Conservation (phyloP, 345 rosid species). For the Corchorus capsularis region DNA sequence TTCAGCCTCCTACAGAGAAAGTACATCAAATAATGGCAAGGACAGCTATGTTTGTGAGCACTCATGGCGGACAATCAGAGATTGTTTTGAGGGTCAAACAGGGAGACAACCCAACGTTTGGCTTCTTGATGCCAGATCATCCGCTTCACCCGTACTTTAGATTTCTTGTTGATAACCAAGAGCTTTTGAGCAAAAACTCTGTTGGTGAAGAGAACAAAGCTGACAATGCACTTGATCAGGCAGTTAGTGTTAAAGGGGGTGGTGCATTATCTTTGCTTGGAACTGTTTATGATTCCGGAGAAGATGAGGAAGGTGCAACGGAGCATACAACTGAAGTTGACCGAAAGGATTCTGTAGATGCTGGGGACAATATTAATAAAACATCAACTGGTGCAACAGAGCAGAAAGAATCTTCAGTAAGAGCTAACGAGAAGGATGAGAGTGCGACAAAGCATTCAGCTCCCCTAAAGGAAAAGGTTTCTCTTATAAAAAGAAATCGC, state of each 20-base stretch:
- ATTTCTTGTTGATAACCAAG: conserved; percentile 86
- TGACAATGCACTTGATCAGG: conserved; percentile 35
- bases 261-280: conserved; percentile 94
- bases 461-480: conserved; percentile 46
- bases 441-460: conserved; percentile 36
- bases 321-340: conserved; percentile 36
- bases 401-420: conserved; percentile 31
- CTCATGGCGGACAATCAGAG: conserved; percentile 91
- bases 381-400: conserved; percentile 42
- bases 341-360: conserved; percentile 31
- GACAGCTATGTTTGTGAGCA: conserved; percentile 82
- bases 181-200: conserved; percentile 58
- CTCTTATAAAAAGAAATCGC: conserved; percentile 53
- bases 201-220: conserved; percentile 45
- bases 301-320: conserved; percentile 70
- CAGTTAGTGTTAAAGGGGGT: conserved; percentile 40
- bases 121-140: conserved; percentile 93
- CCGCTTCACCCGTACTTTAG: conserved; percentile 74
- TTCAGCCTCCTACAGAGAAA: conserved; percentile 93
- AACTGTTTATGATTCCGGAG: conserved; percentile 73
- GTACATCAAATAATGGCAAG: conserved; percentile 89
- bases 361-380: conserved; percentile 30
- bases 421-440: conserved; percentile 36
- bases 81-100: conserved; percentile 95
- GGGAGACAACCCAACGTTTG: conserved; percentile 93